Base-by-base conservation (phyloP, 1,284 basidiomycete genomes). In the Veloboletus limbatus region DNA sequence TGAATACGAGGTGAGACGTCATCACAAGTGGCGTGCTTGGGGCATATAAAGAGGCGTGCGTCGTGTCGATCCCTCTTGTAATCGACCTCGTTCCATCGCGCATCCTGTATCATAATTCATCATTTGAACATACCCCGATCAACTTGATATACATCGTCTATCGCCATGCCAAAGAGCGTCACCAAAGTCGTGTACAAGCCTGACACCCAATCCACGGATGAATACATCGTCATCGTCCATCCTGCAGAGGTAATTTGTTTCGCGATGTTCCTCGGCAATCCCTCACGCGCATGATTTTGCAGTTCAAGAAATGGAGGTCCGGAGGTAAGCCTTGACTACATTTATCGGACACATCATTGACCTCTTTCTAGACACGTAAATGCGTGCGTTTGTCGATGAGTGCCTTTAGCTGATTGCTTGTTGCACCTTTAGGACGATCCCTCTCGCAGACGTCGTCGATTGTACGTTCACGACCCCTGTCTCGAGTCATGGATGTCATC, bases 131-230 rank as follows among this genome's bases (percentile, higher is more conserved):
- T 50, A 55, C 56, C 47, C 45, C 27, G n/a, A n/a, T n/a, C 25
- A n/a, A 32, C 37, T 43, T 30, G 27, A 47, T 20, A 36, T 40
- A 39, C 37, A 34, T 38, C 57, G 45, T 33, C 45, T 18, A n/a
- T 35, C 35, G 68, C 46, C 54, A 83, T 83, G 81, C 55, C 69
- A 30, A 77, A 76, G 55, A 54, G 63, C 43, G 57, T 84, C 53
- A 79, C 77, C 43, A 84, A 85, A 71, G 77, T 91, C 60, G 70
- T 88, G 55, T 91, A 87, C 75, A 87, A 89, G 68, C 85, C 85
- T 25, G 79, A 82, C 53, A 57, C 77, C 41, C 78, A 82, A 53
- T 77, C 78, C 11, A 82, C 79, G n/a, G 81, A 87, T 44, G 82
- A 86, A 65, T 91, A 70, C 69, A 77, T 74, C 41, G 67, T 83